Conservation (phyloP, 1,139 yeast species). For the Taphrina wiesneri region DNA sequence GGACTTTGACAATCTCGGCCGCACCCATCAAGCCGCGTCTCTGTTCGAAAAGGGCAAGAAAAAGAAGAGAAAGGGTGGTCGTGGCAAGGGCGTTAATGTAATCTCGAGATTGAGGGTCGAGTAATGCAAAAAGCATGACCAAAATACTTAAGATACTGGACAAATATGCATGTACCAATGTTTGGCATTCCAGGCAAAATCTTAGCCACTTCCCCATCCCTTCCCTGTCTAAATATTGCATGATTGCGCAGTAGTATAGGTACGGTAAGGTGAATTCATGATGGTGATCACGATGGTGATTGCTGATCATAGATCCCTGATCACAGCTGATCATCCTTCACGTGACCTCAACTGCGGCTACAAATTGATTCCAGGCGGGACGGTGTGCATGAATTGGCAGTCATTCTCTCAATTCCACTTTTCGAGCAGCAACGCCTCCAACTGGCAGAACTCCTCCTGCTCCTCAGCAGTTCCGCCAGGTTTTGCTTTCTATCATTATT, state of each 20-base stretch:
- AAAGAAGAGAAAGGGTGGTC: slow-evolving; percentile 4
- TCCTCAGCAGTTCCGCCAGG: slow-evolving; percentile 4
- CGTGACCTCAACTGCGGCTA: neutral
- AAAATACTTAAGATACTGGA: neutral
- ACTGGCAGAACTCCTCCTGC: slow-evolving; percentile 8
- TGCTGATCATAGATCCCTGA: neutral
- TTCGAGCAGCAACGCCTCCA: neutral
- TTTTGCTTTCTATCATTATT: slow-evolving; percentile 1
- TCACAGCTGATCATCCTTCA: neutral
- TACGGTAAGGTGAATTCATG: too few species aligned
- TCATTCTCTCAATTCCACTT: neutral
- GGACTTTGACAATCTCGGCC: slow-evolving; percentile 82
- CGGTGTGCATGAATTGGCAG: neutral
- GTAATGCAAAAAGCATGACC: neutral
- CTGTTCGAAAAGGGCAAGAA: slow-evolving; percentile 39
- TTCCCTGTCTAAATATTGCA: too few species aligned
- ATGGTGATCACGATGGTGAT: too few species aligned
- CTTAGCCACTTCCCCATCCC: too few species aligned
- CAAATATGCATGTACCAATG: neutral
- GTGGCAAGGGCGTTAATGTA: neutral
- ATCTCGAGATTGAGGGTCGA: slow-evolving; percentile 13
- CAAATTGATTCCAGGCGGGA: neutral
- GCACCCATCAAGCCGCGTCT: slow-evolving; percentile 51
- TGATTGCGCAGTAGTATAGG: too few species aligned
- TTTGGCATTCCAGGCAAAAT: too few species aligned